A percentile compares a stretch with the other conserved stretches of the same genome.
Conservation (phyloP, 2,329 filamentous ascomycete species). For the Pseudogymnoascus destructans region DNA sequence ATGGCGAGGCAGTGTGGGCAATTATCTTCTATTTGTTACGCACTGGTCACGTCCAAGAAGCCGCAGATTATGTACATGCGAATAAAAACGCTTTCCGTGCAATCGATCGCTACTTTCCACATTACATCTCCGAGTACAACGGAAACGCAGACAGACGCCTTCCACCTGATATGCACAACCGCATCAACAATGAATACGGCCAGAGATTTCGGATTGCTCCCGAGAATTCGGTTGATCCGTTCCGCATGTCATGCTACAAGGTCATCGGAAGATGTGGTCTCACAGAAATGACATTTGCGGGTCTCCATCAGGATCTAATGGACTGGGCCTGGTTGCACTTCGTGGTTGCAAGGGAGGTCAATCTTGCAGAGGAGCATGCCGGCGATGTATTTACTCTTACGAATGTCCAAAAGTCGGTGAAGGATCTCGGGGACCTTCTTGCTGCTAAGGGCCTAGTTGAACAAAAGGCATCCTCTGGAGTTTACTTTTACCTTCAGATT, state of each 20-base stretch:
- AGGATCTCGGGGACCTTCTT: slow-evolving; percentile 80
- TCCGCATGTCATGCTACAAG: slow-evolving; percentile 96
- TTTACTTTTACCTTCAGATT: slow-evolving; percentile 87
- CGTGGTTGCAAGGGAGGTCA: slow-evolving; percentile 53
- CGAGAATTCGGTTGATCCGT: slow-evolving; percentile 81
- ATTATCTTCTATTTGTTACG: slow-evolving; percentile 85
- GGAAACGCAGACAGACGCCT: slow-evolving; percentile 64
- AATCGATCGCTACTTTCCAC: slow-evolving; percentile 79
- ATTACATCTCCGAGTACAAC: slow-evolving; percentile 76
- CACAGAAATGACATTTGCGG: slow-evolving; percentile 48
- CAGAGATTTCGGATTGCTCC: slow-evolving; percentile 73
- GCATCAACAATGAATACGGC: slow-evolving; percentile 81
- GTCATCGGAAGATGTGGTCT: slow-evolving; percentile 73
- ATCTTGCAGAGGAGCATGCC: slow-evolving; percentile 49
- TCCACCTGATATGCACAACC: slow-evolving; percentile 65
- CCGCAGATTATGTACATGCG: slow-evolving; percentile 70
- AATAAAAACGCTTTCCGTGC: slow-evolving; percentile 73
- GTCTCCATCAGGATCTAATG: slow-evolving; percentile 50
- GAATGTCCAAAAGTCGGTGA: slow-evolving; percentile 65
- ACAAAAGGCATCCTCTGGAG: slow-evolving; percentile 61
- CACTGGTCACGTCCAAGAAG: slow-evolving; percentile 71
- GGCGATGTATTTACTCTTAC: slow-evolving; percentile 51
- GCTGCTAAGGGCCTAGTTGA: slow-evolving; percentile 72
- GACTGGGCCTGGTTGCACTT: slow-evolving; percentile 64
- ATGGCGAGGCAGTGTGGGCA: slow-evolving; percentile 82